Base-by-base conservation (phyloP, 164 flowering plant species). In the Annona squamosa region DNA sequence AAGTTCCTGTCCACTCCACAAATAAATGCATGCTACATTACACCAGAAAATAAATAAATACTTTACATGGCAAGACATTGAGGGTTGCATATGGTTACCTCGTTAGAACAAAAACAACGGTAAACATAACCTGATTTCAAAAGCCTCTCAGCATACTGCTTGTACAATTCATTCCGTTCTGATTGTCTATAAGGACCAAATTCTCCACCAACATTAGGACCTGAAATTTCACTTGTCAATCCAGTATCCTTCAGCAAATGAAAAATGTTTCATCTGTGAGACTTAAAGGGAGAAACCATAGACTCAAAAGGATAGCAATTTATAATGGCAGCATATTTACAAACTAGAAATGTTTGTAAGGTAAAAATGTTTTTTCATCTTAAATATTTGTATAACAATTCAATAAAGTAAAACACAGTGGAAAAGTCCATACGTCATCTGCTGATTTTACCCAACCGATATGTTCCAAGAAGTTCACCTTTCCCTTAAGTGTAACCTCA, bases 111-210 rank as follows among this genome's bases (percentile, higher is more conserved):
- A 80, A 95, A 95, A 77, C 99, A 95, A 16, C 87, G 91, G 77
- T 95, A 95, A 72, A 87, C 99, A 73, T 89, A 86, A 79, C 94
- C 94, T 71, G 90, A 86, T 47, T 87, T 81, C 67, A 95, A 74
- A 67, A 95, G 95, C 78, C 87, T 85, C 72, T 95, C 88, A 1
- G 97, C 96, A 74, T 86, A 83, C 64, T 93, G 83, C 83, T 88
- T 90, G 81, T 95, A 95, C 72, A 95, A 73, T 47, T 79, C 77
- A 84, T 93, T 95, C 52, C 99, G 86, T 78, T 95, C 99, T 46
- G 98, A 95, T 73, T 95, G 99, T 69, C 98, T 79, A 80, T 95
- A 95, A 5, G 99, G 98, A 61, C 98, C 98, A 86, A 82, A 91
- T 18, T 87, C 90, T 68, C 99, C 99, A 83, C 96, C 97, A 80